phyloP scores from a whole-genome alignment of 1,139 yeast genomes.

The Sugiyamaella pinicola region DNA sequence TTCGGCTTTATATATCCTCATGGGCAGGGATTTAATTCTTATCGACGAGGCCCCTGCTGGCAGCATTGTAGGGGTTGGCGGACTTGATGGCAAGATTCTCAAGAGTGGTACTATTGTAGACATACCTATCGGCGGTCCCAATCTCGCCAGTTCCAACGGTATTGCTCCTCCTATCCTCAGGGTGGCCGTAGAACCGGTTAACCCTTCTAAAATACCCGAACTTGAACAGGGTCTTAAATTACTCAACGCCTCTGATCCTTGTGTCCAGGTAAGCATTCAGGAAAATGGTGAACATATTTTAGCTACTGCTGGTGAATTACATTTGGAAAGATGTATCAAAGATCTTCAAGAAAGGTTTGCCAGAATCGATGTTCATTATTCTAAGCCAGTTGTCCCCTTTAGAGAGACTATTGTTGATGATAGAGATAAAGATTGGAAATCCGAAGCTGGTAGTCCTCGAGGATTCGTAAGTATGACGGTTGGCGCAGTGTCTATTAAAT shows the following conservation, averaged over 20 bases:
- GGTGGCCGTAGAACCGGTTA: slow-evolving; percentile 91
- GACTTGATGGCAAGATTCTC: slow-evolving; percentile 76
- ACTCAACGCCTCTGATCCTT: slow-evolving; percentile 88
- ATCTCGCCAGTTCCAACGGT: slow-evolving; percentile 68
- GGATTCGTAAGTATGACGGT: slow-evolving; percentile 49
- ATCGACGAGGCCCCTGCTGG: slow-evolving; percentile 90
- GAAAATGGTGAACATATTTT: slow-evolving; percentile 90
- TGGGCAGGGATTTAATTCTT: slow-evolving; percentile 89
- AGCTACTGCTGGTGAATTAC: slow-evolving; percentile 95
- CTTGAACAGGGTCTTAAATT: slow-evolving; percentile 78
- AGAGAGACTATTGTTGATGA: slow-evolving; percentile 73
- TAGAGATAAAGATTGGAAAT: slow-evolving; percentile 29
- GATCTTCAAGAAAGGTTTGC: slow-evolving; percentile 92
- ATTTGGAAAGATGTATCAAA: slow-evolving; percentile 85
- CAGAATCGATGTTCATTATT: slow-evolving; percentile 79
- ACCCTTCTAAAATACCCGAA: slow-evolving; percentile 75
- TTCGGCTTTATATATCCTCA: slow-evolving; percentile 72
- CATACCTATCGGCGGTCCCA: slow-evolving; percentile 54
- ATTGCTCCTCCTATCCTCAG: slow-evolving; percentile 85
- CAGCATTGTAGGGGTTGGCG: slow-evolving; percentile 91
- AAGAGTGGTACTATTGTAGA: slow-evolving; percentile 82
- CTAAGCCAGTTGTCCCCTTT: slow-evolving; percentile 94
- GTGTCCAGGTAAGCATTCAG: slow-evolving; percentile 80
- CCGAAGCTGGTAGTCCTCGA: slow-evolving; percentile 33
- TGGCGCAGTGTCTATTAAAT: slow-evolving; percentile 49